Percentiles rank a stretch among this genome's conserved stretches.
Conservation (phyloP, 1,284 basidiomycete species). For the Sphaerobolus stellatus region DNA sequence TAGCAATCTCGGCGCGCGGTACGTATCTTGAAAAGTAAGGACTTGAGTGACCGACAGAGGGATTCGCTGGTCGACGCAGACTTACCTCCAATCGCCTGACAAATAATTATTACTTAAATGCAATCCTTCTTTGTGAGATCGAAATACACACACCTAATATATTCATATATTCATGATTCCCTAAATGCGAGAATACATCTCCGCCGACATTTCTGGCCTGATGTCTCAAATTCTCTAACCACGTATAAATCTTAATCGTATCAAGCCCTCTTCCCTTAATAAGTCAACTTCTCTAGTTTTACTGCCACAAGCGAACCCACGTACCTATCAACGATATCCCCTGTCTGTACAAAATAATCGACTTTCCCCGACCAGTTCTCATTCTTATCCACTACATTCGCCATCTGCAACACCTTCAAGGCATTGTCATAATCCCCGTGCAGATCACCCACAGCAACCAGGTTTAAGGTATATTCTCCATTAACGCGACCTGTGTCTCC, state of each 20-base stretch:
- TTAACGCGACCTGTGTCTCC: neutral
- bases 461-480: conserved; percentile 39
- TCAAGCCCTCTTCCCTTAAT: conserved; percentile 67
- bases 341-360: conserved; percentile 88
- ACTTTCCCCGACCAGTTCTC: conserved; percentile 76
- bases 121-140: neutral
- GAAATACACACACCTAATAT: conserved; percentile 57
- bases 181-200: conserved; percentile 71
- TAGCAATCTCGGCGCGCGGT: conserved; percentile 72
- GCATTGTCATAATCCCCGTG: conserved; percentile 79
- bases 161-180: conserved; percentile 95
- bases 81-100: conserved; percentile 80
- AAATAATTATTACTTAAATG: conserved; percentile 10
- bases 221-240: conserved; percentile 80
- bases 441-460: conserved; percentile 80
- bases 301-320: conserved; percentile 19
- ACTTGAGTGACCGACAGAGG: neutral
- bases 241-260: conserved; percentile 76
- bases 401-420: conserved; percentile 72
- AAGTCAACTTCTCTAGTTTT: conserved; percentile 2
- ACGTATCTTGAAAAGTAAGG: conserved; percentile 65
- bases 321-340: conserved; percentile 87
- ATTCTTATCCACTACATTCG: conserved; percentile 65
- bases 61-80: neutral
- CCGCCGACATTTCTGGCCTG: conserved; percentile 73